Evolutionary conservation across 139 green algal species (phyloP), one percentile per base, ranked within the genome.

Genomic region (Haematococcus sp.): DNA sequence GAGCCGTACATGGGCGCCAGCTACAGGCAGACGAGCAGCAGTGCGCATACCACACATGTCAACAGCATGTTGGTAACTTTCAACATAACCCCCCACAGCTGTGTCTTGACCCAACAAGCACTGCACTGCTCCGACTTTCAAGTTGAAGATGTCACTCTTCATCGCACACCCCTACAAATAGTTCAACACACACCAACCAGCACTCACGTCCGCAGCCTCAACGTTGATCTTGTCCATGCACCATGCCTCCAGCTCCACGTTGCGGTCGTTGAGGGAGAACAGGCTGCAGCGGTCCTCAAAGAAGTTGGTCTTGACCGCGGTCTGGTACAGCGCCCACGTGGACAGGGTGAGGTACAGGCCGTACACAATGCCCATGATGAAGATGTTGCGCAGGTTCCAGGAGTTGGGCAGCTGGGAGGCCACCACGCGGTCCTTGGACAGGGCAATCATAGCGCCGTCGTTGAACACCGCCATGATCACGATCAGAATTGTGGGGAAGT

Each of bases 391-490:
- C 30, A 96, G 79, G 78, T 92, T 86, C 91, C 91, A 96, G 49
- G 68, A 70, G 76, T 94, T 93, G 51, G 91, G 91, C 52, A 85
- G 61, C 31, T 60, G 75, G 11, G 69, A 85, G 63, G 90, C 61
- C 4, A 80, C 68, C 30, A 96, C 91, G 28, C 76, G 81, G 64
- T 95, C 78, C 80, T 96, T 95, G 59, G 88, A 90, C 55, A 96
- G 83, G 20, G 90, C 88, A 77, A 96, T 96, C 89, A 96, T 95
- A 70, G 91, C 89, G 40, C 91, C 91, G 60, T 96, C 91, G 63
- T 96, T 96, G 87, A 96, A 93, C 22, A 95, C 89, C 5, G 90
- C 91, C 80, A 96, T 83, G 63, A 96, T 83, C 55, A 96, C 91
- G 66, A 95, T 93, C 2, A 95, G 79, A 31, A 96, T 88, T 60